Conservation (phyloP, 164 flowering plant genomes). For the Kingdonia uniflora region DNA sequence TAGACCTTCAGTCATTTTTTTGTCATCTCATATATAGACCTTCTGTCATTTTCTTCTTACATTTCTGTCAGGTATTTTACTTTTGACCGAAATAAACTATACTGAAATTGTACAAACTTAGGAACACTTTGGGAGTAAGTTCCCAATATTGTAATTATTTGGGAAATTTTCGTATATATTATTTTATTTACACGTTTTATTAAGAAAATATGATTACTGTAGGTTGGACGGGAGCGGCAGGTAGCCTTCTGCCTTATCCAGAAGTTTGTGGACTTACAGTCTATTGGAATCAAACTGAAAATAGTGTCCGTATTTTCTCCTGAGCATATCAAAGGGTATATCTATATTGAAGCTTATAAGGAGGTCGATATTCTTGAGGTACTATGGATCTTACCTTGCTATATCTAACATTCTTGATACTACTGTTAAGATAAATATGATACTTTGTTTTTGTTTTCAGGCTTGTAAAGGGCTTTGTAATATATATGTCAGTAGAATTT, state of each 20-base stretch:
- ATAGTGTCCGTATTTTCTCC: constrained; percentile 68
- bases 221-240: constrained; percentile 86
- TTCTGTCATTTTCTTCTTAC: too few species aligned
- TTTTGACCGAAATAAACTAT: too few species aligned
- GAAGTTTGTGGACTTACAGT: constrained; percentile 58
- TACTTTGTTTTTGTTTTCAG: constrained; percentile 25
- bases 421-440: not conserved
- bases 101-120: too few species aligned
- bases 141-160: too few species aligned
- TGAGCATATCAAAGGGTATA: constrained; percentile 70
- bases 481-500: constrained; percentile 41
- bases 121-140: too few species aligned
- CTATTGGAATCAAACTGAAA: constrained; percentile 50
- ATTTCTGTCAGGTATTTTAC: too few species aligned
- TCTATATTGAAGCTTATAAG: constrained; percentile 78
- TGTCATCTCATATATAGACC: too few species aligned
- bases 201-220: constrained; percentile 9
- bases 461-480: constrained; percentile 67
- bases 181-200: too few species aligned
- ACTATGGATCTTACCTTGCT: constrained; percentile 3
- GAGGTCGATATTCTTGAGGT: constrained; percentile 73
- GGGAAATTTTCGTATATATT: too few species aligned
- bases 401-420: not conserved
- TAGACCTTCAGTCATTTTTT: too few species aligned
- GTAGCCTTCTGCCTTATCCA: constrained; percentile 85